phyloP scores from a whole-genome alignment of 257 asterid species.

The Nicotiana tabacum region DNA sequence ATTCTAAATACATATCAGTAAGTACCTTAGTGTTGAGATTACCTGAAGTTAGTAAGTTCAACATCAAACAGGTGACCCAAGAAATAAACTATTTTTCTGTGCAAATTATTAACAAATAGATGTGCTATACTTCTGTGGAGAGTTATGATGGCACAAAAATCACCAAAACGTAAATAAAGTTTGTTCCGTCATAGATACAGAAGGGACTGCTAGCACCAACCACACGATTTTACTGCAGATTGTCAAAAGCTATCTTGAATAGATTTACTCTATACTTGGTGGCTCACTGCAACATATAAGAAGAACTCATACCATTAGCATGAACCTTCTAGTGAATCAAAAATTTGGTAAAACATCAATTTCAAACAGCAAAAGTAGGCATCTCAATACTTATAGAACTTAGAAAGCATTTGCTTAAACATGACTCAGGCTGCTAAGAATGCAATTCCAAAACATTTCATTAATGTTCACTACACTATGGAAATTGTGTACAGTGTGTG shows the following conservation, averaged over 20 bases:
- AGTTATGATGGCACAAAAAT: neutral
- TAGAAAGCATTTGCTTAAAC: neutral
- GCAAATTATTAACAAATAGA: neutral
- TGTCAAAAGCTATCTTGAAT: neutral
- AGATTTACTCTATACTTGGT: neutral
- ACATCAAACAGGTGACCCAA: neutral
- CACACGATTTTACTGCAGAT: neutral
- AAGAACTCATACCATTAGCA: neutral
- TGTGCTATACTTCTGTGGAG: neutral
- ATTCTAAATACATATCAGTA: slow-evolving; percentile 31
- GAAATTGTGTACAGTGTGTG: neutral
- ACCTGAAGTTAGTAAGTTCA: neutral
- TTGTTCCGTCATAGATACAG: neutral
- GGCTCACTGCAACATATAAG: neutral
- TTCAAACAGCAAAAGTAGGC: neutral
- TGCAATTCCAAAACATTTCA: neutral
- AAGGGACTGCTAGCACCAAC: neutral
- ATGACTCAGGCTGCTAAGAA: neutral
- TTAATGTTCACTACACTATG: neutral
- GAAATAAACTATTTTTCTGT: neutral
- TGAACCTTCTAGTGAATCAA: neutral
- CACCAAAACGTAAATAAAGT: neutral
- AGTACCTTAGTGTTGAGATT: neutral
- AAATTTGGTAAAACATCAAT: neutral
- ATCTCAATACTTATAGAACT: neutral